Base-by-base conservation (phyloP, 2,329 filamentous ascomycete species). In the Pseudogymnoascus sp. region DNA sequence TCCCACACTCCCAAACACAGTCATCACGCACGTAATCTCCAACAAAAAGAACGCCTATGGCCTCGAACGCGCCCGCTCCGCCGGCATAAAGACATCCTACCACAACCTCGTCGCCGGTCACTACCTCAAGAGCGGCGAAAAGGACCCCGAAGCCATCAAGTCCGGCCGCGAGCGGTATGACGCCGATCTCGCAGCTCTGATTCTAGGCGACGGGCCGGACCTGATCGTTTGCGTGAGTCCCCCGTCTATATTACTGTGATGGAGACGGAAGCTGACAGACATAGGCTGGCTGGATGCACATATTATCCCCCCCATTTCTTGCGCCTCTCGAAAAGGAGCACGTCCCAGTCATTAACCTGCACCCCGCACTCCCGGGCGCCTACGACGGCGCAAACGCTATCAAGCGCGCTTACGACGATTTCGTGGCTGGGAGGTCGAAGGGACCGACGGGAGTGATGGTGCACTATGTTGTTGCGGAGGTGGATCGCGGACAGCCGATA, bases 381-480 rank as follows among this genome's bases (percentile, higher is more conserved):
- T 93, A 91, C 72, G 89, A 93, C 68, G 92, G 92, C 4, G 84
- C 86, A 40, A 78, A 82, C 67, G 92, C 91, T 14, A 96, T 96
- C 69, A 85, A 89, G 69, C 81, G 90, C 24, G 91, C 92, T 2
- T 91, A 86, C 75, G 81, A 84, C 56, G 91, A 90, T 64, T 92
- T 89, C 72, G 75, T 86, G 72, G 77, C 76, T 1, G 82, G 83
- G 5, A 82, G 82, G 67, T 83, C 86, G 70, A 81, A 89, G 68
- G 82, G 82, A 67, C 82, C 81, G 67, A 92, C 85, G 0, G 92
- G 93, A 0, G 87, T 96, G 62, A 96, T 96, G 93, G 86, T 91
- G 14, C 92, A 96, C 76, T 88, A 93, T 75, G 91, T 96, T 56
- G 86, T 90, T 66, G 79, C 78, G 7, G 85, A 93, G 73, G 91